Evolutionary conservation across 176 grass and related monocot genomes (phyloP), one percentile per base, ranked within the genome.

Genomic region (Oryza longistaminata): DNA sequence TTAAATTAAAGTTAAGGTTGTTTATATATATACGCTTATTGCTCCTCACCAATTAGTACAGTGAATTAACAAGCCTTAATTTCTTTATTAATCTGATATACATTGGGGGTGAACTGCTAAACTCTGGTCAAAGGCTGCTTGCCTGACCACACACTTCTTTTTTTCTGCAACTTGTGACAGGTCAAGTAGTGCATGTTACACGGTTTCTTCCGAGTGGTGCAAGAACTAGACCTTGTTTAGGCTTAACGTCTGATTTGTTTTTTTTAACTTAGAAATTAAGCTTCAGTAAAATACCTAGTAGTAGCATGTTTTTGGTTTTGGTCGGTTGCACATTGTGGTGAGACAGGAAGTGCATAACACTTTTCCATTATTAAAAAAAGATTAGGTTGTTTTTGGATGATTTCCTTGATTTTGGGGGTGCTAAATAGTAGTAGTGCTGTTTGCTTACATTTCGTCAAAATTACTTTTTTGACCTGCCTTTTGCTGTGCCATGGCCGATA

Each of bases 91-190:
- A 68, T 64, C 42, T n/a, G 67, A 55, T 34, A 45, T 58, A n/a
- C 43, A 65, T 33, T 52, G 60, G 43, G 2, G 4, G 53, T 19
- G 39, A 6, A 40, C 39, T 40, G 2, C 68, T 79, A 33, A 65
- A 48, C 11, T 81, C 50, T 73, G 78, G 84, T 90, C 79, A 90
- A 90, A 90, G 55, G 79, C 27, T 50, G 79, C 46, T 49, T 82
- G 11, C 60, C 72, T 49, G 79, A 83, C 84, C 79, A 31, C 79
- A 40, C 68, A 21, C 60, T 39, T 60, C 34, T 58, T 86, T 86
- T 86, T 43, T 74, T 67, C 67, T 78, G 73, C 74, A 73, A 52
- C 79, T 73, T 40, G 39, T 82, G 73, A 34, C 83, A 43, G 40
- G 1, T 11, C 37, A 73, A 24, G 9, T 22, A 65, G 37, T 21